These are phyloP conservation scores for Gloeopeniophorella convolvens DNA, from an alignment of 768 basidiomycete species.

Conservation along the genomic window DNA sequence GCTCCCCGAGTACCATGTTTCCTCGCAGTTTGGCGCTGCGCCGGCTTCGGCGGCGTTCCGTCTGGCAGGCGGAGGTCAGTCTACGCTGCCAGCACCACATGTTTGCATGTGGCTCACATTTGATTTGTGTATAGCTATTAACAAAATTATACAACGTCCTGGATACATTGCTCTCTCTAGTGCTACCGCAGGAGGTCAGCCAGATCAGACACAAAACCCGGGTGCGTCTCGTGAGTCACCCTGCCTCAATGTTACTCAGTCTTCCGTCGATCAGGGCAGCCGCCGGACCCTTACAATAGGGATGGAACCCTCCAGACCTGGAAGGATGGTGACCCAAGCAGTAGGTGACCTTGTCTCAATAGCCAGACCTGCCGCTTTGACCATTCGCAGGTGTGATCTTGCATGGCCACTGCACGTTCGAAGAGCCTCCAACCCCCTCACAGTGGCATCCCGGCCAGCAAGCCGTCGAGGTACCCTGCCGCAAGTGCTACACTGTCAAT, in stretches of 20 bases:
- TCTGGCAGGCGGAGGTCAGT: conserved; percentile 11
- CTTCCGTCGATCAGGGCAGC: not conserved
- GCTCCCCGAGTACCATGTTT: too few relatives aligned
- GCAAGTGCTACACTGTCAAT: conserved; percentile 18
- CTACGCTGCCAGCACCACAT: not conserved
- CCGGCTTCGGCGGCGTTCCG: not conserved
- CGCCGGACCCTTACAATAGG: conserved; percentile 5
- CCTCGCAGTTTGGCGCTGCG: too few relatives aligned
- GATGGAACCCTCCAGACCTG: conserved; percentile 18
- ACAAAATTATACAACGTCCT: conserved; percentile 6
- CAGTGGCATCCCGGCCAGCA: not conserved
- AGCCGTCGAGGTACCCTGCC: not conserved
- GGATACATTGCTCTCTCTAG: conserved; percentile 15
- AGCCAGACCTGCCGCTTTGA: not conserved
- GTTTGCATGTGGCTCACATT: not conserved
- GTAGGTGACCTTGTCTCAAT: not conserved
- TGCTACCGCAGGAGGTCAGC: conserved; percentile 13
- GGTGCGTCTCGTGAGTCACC: not conserved
- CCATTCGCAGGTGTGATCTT: conserved; percentile 4
- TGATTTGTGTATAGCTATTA: conserved; percentile 5
- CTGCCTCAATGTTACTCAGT: not conserved
- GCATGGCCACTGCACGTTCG: conserved; percentile 13
- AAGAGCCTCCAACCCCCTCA: not conserved
- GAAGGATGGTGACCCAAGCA: not conserved
- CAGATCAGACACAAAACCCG: not conserved